A percentile compares a stretch with the other conserved stretches of the same genome.
Evolutionary conservation across 2,329 filamentous ascomycete genomes (phyloP).

Genomic region (Venturia nashicola): DNA sequence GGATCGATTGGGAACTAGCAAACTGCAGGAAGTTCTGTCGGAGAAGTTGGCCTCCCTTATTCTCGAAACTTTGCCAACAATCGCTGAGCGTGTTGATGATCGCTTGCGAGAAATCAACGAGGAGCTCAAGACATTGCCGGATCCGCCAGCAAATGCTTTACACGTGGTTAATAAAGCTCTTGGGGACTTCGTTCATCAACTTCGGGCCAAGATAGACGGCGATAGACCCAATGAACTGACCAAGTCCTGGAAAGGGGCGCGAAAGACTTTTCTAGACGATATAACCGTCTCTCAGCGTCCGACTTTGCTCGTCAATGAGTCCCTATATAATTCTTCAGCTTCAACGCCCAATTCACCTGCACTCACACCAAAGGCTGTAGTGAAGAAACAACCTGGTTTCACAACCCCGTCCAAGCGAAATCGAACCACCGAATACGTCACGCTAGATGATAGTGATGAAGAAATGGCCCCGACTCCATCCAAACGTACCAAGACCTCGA

Average conservation of each 20-base stretch:
- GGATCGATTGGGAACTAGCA: conserved; percentile 38
- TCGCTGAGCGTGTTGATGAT: conserved; percentile 30
- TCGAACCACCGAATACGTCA: background rate
- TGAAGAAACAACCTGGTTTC: background rate
- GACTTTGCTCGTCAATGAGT: background rate
- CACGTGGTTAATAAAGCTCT: conserved; percentile 51
- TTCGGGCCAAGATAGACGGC: conserved; percentile 43
- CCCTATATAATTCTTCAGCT: background rate
- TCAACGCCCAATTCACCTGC: background rate
- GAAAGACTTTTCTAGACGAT: background rate
- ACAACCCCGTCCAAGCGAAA: background rate
- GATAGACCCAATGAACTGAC: conserved; percentile 23
- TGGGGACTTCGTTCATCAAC: conserved; percentile 39
- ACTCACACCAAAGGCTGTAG: background rate
- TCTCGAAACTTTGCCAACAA: conserved; percentile 25
- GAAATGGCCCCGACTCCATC: conserved; percentile 1
- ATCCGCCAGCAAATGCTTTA: conserved; percentile 56
- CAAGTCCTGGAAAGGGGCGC: background rate
- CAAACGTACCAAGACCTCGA: background rate
- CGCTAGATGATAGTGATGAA: background rate
- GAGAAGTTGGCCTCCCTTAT: conserved; percentile 37
- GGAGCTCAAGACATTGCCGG: conserved; percentile 48
- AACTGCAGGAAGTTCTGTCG: conserved; percentile 38
- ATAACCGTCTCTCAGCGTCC: conserved; percentile 1
- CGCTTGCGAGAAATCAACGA: conserved; percentile 40